A percentile compares a stretch with the other conserved stretches of the same genome.
phyloP scores from a whole-genome alignment of 257 asterid genomes.

The Asclepias syriaca region DNA sequence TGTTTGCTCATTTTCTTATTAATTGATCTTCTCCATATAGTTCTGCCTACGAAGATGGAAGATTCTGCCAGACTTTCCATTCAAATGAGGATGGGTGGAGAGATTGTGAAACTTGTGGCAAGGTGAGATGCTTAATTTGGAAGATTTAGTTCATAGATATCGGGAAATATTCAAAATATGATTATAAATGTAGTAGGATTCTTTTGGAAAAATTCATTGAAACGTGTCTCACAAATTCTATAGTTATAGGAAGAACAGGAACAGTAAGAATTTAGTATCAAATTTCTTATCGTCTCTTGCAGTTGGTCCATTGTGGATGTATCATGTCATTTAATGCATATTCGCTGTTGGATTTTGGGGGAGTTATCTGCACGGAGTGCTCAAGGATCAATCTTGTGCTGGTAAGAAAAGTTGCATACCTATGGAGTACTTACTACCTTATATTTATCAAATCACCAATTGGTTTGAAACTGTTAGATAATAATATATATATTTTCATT shows the following conservation, averaged over 20 bases:
- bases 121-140: slow-evolving; percentile 37
- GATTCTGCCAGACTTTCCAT: slow-evolving; percentile 74
- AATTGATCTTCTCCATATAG: slow-evolving; percentile 29
- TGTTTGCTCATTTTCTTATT: not conserved
- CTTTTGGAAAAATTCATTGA: not conserved
- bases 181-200: not conserved
- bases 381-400: too few species aligned
- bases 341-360: slow-evolving; percentile 69
- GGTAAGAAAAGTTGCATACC: too few species aligned
- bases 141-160: not conserved
- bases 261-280: not conserved
- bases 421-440: too few species aligned
- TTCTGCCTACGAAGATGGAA: slow-evolving; percentile 53
- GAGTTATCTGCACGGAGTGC: slow-evolving; percentile 14
- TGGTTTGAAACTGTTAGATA: not conserved
- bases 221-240: not conserved
- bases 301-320: slow-evolving; percentile 86
- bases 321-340: slow-evolving; percentile 61
- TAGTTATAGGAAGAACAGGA: not conserved
- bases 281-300: slow-evolving; percentile 15
- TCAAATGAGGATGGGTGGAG: slow-evolving; percentile 75
- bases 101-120: slow-evolving; percentile 75
- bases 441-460: not conserved
- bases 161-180: not conserved
- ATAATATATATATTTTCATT: not conserved